phyloP scores from a whole-genome alignment of 2,329 filamentous ascomycete species.

The Aspergillus sp. region DNA sequence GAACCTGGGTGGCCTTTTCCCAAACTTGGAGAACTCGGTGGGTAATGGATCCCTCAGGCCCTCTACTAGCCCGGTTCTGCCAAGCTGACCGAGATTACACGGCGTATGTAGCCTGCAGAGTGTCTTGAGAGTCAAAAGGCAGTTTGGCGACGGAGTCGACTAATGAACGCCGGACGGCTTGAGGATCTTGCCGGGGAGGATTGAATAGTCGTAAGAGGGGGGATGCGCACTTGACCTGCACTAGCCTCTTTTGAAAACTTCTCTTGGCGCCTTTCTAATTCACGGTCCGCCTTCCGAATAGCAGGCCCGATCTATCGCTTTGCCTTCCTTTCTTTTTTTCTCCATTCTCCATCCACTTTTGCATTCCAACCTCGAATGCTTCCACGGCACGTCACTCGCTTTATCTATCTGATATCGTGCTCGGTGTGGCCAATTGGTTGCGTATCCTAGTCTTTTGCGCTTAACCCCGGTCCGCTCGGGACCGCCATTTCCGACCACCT shows the following conservation, averaged over 20 bases:
- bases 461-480: slow-evolving; percentile 17
- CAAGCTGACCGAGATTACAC: slow-evolving; percentile 17
- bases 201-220: slow-evolving; percentile 32
- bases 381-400: neutral
- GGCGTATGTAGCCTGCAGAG: slow-evolving; percentile 1
- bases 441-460: neutral
- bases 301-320: neutral
- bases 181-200: slow-evolving; percentile 32
- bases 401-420: neutral
- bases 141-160: slow-evolving; percentile 14
- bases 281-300: slow-evolving; percentile 7
- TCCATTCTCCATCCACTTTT: slow-evolving; percentile 1
- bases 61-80: slow-evolving; percentile 30
- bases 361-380: neutral
- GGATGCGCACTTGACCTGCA: slow-evolving; percentile 29
- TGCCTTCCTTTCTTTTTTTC: neutral
- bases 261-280: slow-evolving; percentile 26
- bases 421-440: neutral
- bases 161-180: slow-evolving; percentile 18
- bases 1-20: slow-evolving; percentile 28
- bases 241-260: slow-evolving; percentile 26
- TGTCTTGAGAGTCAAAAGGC: slow-evolving; percentile 6
- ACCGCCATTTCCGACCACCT: slow-evolving; percentile 7
- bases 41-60: slow-evolving; percentile 24
- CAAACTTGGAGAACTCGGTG: slow-evolving; percentile 34